Conservation (phyloP, 345 rosid species). For the Citrus sp. region DNA sequence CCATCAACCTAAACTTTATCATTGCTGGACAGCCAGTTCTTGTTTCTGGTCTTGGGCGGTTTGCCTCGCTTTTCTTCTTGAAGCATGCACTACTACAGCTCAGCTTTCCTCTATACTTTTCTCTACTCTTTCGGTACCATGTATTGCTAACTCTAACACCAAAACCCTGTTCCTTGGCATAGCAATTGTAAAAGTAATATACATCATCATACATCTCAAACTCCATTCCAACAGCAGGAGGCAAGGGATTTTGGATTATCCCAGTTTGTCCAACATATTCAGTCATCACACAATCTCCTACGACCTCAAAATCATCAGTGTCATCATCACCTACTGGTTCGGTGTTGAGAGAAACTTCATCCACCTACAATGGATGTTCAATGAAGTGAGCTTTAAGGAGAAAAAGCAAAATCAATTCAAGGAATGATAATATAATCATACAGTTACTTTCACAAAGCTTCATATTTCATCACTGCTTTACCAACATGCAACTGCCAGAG, state of each 20-base stretch:
- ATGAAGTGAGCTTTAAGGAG: background rate
- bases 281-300: conserved; percentile 40
- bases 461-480: background rate
- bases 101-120: conserved; percentile 46
- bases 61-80: conserved; percentile 57
- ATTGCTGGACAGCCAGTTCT: conserved; percentile 61
- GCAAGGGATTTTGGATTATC: conserved; percentile 36
- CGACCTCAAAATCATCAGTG: conserved; percentile 36
- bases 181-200: conserved; percentile 47
- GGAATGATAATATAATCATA: background rate
- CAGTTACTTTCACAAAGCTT: background rate
- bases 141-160: conserved; percentile 56
- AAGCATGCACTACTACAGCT: conserved; percentile 62
- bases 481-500: background rate
- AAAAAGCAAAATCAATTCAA: background rate
- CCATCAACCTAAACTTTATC: conserved; percentile 55
- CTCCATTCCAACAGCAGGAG: conserved; percentile 52
- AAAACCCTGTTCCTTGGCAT: conserved; percentile 56
- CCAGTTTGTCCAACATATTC: conserved; percentile 36
- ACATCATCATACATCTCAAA: conserved; percentile 49
- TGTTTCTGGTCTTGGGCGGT: conserved; percentile 61
- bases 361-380: conserved; percentile 32
- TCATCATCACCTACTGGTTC: conserved; percentile 42
- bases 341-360: conserved; percentile 47
- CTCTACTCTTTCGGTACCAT: conserved; percentile 50